Evolutionary conservation across 2,329 filamentous ascomycete species (phyloP).

Genomic region (Calonectria crousiana): DNA sequence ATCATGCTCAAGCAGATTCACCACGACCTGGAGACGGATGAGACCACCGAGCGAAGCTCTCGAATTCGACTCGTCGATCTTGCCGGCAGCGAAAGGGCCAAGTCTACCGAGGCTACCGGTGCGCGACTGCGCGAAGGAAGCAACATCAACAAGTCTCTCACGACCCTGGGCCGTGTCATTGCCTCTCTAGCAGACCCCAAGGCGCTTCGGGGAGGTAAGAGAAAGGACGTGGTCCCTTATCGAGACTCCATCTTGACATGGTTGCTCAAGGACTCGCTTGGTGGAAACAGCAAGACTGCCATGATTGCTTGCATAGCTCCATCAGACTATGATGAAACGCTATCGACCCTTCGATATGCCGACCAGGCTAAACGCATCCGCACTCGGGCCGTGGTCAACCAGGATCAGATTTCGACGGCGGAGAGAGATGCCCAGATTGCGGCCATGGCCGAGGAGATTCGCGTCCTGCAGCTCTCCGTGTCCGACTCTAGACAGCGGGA

Average conservation of each 20-base stretch:
- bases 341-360: constrained; percentile 95
- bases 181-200: constrained; percentile 85
- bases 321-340: constrained; percentile 95
- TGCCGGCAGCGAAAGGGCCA: constrained; percentile 93
- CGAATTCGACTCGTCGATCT: constrained; percentile 95
- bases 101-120: constrained; percentile 94
- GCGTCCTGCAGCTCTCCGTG: constrained; percentile 81
- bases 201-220: constrained; percentile 66
- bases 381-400: constrained; percentile 93
- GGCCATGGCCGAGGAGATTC: constrained; percentile 96
- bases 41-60: constrained; percentile 94
- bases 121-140: constrained; percentile 91
- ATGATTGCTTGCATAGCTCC: constrained; percentile 99
- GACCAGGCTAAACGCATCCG: constrained; percentile 98
- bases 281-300: constrained; percentile 97
- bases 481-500: constrained; percentile 75
- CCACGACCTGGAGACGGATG: constrained; percentile 96
- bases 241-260: constrained; percentile 87
- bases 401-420: constrained; percentile 91
- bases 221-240: constrained; percentile 83
- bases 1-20: constrained; percentile 99
- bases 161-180: constrained; percentile 94
- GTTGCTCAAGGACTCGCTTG: constrained; percentile 95
- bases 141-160: constrained; percentile 99
- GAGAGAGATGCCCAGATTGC: constrained; percentile 94